These are phyloP conservation scores for Myochromella boudieri DNA, from an alignment of 768 basidiomycete species.

Conservation along the genomic window DNA sequence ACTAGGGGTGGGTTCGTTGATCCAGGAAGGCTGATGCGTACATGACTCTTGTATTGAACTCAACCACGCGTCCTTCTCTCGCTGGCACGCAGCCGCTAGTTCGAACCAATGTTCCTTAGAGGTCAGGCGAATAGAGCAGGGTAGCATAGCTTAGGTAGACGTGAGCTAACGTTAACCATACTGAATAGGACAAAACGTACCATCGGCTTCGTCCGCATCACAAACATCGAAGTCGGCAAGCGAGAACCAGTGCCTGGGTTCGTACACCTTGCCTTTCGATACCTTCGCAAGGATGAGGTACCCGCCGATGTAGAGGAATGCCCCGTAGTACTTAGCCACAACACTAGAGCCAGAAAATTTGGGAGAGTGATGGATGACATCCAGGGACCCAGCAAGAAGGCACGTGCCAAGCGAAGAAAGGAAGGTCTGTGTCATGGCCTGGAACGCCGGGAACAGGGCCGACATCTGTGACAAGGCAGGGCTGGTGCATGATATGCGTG, in stretches of 20 bases:
- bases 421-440: slow-evolving; percentile 52
- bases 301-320: slow-evolving; percentile 84
- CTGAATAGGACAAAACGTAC: slow-evolving; percentile 44
- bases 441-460: slow-evolving; percentile 29
- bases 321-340: slow-evolving; percentile 84
- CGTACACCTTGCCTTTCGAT: slow-evolving; percentile 75
- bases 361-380: slow-evolving; percentile 73
- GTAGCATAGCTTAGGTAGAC: slow-evolving; percentile 62
- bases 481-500: slow-evolving; percentile 52
- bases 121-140: slow-evolving; percentile 77
- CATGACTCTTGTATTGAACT: slow-evolving; percentile 58
- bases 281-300: slow-evolving; percentile 90
- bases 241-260: slow-evolving; percentile 87
- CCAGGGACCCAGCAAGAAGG: slow-evolving; percentile 80
- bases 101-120: slow-evolving; percentile 77
- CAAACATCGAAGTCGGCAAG: slow-evolving; percentile 69
- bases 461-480: slow-evolving; percentile 25
- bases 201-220: slow-evolving; percentile 69
- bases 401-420: slow-evolving; percentile 77
- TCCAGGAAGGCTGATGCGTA: slow-evolving; percentile 46
- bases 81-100: slow-evolving; percentile 78
- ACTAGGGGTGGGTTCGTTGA: slow-evolving; percentile 63
- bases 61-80: slow-evolving; percentile 89
- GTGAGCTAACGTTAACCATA: slow-evolving; percentile 1
- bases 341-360: slow-evolving; percentile 50